Base-by-base conservation (phyloP, 352 stramenopile species). In the Globisporangium emineosum region DNA sequence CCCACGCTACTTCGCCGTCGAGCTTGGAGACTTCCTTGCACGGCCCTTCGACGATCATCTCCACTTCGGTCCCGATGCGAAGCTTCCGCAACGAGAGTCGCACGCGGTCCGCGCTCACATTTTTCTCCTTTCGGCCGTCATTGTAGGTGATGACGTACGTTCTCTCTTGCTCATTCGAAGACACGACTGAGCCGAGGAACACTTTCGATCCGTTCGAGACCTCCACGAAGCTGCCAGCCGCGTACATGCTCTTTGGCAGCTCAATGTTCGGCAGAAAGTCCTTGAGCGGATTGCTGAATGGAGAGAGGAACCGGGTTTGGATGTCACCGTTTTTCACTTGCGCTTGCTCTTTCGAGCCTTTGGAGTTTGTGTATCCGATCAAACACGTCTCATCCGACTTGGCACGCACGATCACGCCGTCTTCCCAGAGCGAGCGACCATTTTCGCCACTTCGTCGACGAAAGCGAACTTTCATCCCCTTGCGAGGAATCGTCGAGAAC, bases 21-120 rank as follows among this genome's bases (percentile, higher is more conserved):
- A 90, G 56, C 53, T 81, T 89, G 0, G 77, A 88, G 3, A 90
- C 72, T 68, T 90, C 81, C 32, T 89, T 90, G 61, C 79, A 89
- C 6, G 81, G 81, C 15, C 81, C 79, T 62, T 90, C 79, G 3
- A 90, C 75, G 45, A 90, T 81, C 79, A 90, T 88, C 58, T 89
- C 79, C 2, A 90, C 81, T 23, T 90, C 78, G 0, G 81, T 89
- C 4, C 81, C 81, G 5, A 90, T 78, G 29, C 76, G 70, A 7
- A 90, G 68, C 32, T 72, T 76, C 7, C 81, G 77, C 2, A 89
- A 64, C 13, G 76, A 89, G 0, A 89, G 57, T 13, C 79, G 81
- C 33, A 90, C 77, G 19, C 76, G 76, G 23, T 87, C 78, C 7
- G 70, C 70, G 1, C 67, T 53, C 7, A 90, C 73, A 9, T 76